phyloP scores from a whole-genome alignment of 176 grass and related monocot species.

The Alloteropsis semialata region DNA sequence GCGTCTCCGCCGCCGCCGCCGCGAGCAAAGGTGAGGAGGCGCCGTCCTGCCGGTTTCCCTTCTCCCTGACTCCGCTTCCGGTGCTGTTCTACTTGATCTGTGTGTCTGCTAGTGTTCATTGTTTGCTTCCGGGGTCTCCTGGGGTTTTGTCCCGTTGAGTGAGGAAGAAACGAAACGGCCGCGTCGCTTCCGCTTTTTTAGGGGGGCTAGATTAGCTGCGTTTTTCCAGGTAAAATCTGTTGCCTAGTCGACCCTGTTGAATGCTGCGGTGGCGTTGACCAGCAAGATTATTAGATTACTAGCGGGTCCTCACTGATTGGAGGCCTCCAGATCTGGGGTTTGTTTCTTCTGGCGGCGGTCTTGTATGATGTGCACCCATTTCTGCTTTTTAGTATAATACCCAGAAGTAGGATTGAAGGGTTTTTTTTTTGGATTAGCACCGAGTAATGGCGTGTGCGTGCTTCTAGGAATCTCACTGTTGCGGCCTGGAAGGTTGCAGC shows the following conservation, averaged over 20 bases:
- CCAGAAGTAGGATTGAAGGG: not conserved
- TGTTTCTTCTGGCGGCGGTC: not conserved
- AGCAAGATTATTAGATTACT: not conserved
- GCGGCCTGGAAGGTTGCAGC: not conserved
- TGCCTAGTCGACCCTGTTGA: not conserved
- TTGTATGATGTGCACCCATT: not conserved
- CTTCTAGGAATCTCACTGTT: not conserved
- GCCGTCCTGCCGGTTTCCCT: not conserved
- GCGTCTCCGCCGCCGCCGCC: not conserved
- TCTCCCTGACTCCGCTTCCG: not conserved
- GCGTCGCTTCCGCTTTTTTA: not conserved
- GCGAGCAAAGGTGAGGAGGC: conserved; percentile 19
- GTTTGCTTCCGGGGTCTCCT: not conserved
- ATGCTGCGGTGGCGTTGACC: no score
- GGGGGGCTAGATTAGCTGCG: not conserved
- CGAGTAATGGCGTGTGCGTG: not conserved
- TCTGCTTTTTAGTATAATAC: not conserved
- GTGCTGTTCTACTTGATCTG: not conserved
- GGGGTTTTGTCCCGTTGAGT: not conserved
- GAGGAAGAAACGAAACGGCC: not conserved
- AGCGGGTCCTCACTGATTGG: not conserved
- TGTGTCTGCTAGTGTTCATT: not conserved
- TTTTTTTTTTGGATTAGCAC: not conserved
- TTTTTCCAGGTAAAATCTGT: not conserved
- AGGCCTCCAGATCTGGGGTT: not conserved